Percentiles rank a stretch among this genome's conserved stretches.
Evolutionary conservation across 306 rosid species (phyloP).

Genomic region (Trifolium fragiferum): DNA sequence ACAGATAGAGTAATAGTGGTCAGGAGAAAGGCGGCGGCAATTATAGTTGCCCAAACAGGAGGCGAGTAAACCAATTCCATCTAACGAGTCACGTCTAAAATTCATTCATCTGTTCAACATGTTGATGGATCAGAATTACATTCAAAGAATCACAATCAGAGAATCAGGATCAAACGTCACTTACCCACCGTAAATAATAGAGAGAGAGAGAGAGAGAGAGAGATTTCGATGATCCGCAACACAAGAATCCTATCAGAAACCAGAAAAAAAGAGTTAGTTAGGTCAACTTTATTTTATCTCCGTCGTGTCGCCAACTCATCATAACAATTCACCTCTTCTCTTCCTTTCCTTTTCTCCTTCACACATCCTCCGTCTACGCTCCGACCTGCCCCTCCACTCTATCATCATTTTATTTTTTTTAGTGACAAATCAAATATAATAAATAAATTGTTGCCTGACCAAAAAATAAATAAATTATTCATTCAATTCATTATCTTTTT

Average conservation of each 20-base stretch:
- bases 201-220: neutral
- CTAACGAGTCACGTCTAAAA: neutral
- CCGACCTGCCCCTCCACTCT: neutral
- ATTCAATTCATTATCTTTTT: too few relatives aligned
- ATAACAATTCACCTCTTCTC: neutral
- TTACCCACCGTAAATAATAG: neutral
- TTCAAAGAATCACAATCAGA: neutral
- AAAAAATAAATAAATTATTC: too few relatives aligned
- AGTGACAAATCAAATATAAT: too few relatives aligned
- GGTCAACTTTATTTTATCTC: slow-evolving; percentile 21
- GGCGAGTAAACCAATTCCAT: slow-evolving; percentile 54
- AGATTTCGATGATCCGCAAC: neutral
- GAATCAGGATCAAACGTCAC: neutral
- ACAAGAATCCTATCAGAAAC: neutral
- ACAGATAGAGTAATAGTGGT: slow-evolving; percentile 72
- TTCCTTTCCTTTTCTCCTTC: slow-evolving; percentile 1
- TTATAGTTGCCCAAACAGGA: slow-evolving; percentile 84
- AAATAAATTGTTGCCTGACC: too few relatives aligned
- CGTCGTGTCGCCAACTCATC: neutral
- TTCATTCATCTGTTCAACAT: slow-evolving; percentile 27
- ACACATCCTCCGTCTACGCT: neutral
- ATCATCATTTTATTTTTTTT: neutral
- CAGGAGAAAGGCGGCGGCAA: slow-evolving; percentile 68
- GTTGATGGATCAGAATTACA: neutral
- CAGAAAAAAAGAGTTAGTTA: neutral